Evolutionary conservation across 2,329 filamentous ascomycete genomes (phyloP).

Genomic region (Colletotrichum tofieldiae): DNA sequence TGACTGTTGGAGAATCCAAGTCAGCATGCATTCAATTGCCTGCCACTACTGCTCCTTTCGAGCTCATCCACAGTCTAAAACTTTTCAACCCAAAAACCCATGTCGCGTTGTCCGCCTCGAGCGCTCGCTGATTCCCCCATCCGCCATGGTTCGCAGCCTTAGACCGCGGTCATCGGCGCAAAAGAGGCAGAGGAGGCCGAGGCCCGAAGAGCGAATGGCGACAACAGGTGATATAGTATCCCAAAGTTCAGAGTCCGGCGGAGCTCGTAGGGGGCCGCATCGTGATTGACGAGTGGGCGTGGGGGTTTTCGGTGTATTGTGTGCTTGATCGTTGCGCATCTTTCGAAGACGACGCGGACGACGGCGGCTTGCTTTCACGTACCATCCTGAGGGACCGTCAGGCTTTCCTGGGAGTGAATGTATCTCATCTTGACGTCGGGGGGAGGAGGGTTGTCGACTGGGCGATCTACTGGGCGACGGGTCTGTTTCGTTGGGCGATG

Average conservation of each 20-base stretch:
- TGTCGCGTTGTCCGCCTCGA: conserved; percentile 21
- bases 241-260: conserved; percentile 41
- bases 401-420: conserved; percentile 98
- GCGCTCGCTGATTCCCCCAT: conserved; percentile 23
- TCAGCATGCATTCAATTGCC: conserved; percentile 52
- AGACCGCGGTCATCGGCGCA: conserved; percentile 1
- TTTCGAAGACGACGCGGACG: conserved; percentile 17
- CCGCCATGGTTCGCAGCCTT: not conserved
- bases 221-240: conserved; percentile 34
- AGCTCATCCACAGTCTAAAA: conserved; percentile 47
- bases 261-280: conserved; percentile 40
- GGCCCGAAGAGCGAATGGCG: conserved; percentile 8
- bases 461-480: conserved; percentile 39
- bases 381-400: conserved; percentile 98
- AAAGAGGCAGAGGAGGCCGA: conserved; percentile 9
- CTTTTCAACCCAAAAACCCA: conserved; percentile 43
- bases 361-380: conserved; percentile 65
- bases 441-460: conserved; percentile 53
- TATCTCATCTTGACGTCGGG: conserved; percentile 94
- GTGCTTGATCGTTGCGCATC: conserved; percentile 19
- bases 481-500: conserved; percentile 50
- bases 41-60: conserved; percentile 46
- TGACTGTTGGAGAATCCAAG: conserved; percentile 76
- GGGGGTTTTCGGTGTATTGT: conserved; percentile 12
- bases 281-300: conserved; percentile 17